Base-by-base conservation (phyloP, 805 yeast genomes). In the Ogataea parapolymorpha region DNA sequence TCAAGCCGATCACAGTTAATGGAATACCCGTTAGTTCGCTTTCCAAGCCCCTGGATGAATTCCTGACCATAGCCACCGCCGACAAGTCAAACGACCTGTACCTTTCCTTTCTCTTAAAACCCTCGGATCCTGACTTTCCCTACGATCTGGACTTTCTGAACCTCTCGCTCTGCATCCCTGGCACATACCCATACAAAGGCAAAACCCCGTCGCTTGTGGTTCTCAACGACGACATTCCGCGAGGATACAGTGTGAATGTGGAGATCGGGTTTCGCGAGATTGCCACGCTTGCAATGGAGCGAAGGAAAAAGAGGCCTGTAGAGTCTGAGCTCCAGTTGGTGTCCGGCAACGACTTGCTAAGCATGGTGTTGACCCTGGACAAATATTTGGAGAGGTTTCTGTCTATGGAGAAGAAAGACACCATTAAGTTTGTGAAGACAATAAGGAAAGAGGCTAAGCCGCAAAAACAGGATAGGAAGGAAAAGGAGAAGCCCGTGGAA, bases 121-220 rank as follows among this genome's bases (percentile, higher is more conserved):
- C 90, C 0, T 68, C 81, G 0, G 90, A 82, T 55, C 89, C 89
- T 0, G 84, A 82, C 32, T 84, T 85, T 54, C 83, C 89, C 0
- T 83, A 70, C 53, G 87, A 80, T 39, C 59, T 84, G 23, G 72
- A 70, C 3, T 51, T 57, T n/a, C 65, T 84, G 41, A 70, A 74
- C 36, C 53, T 83, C 24, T 71, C 76, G 32, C 57, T 85, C 24
- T 59, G 68, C 27, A 65, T 84, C 3, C 87, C 91, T 0, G 53
- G 60, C 2, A 63, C 62, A 25, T 84, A 80, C 50, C 88, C 88
- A 0, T 37, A 42, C 26, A 53, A 54, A n/a, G 60, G 54, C 14
- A 57, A 62, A 3, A 46, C 55, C 13, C 85, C 88, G 1, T 61
- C 70, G 12, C 67, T 83, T 4, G 62, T 68, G 26, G 82, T 85